These are phyloP conservation scores for Chaetoceros muelleri DNA, from an alignment of 108 stramenopile genomes.

Conservation along the genomic window DNA sequence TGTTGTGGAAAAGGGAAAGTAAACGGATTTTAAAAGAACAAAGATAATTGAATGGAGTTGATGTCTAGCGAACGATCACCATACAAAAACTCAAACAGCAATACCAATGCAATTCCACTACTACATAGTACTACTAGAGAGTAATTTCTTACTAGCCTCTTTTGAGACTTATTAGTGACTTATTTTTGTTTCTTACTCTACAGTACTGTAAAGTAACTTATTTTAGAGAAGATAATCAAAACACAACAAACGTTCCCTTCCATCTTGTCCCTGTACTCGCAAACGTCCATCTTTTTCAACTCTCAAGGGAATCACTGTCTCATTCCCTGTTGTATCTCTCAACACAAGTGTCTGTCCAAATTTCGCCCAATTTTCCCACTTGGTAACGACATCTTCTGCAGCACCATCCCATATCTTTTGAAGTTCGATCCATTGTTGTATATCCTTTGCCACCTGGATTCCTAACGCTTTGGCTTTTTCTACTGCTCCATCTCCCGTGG, in stretches of 20 bases:
- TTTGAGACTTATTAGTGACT: too few relatives aligned
- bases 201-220: too few relatives aligned
- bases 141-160: too few relatives aligned
- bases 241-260: constrained; percentile 22
- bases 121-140: too few relatives aligned
- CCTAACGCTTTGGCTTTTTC: background rate
- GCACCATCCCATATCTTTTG: background rate
- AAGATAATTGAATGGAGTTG: too few relatives aligned
- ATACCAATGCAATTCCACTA: too few relatives aligned
- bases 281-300: constrained; percentile 40
- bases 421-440: background rate
- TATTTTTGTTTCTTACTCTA: too few relatives aligned
- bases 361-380: constrained; percentile 37
- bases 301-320: constrained; percentile 26
- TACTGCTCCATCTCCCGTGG: background rate
- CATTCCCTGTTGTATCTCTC: constrained; percentile 17
- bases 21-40: too few relatives aligned
- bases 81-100: too few relatives aligned
- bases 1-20: too few relatives aligned
- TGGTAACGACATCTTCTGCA: constrained; percentile 11
- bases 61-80: too few relatives aligned
- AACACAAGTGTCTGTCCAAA: constrained; percentile 20
- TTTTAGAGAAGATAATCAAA: constrained; percentile 38
- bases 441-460: background rate
- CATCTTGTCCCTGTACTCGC: constrained; percentile 25